Conservation (phyloP, 2,329 filamentous ascomycete species). For the Microdochium nivale region DNA sequence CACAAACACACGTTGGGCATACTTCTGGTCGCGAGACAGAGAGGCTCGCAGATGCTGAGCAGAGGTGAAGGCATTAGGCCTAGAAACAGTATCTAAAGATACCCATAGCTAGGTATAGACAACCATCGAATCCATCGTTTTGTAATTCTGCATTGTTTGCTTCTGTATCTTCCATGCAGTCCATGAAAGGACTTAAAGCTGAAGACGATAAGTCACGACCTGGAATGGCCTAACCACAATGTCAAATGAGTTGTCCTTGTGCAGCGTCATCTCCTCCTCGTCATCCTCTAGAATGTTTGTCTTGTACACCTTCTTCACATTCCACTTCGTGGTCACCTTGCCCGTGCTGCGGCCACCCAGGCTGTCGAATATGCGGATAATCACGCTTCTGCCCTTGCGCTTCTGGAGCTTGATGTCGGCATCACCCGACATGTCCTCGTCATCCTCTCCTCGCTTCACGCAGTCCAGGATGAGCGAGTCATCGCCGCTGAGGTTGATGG, state of each 20-base stretch:
- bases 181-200: conserved; percentile 26
- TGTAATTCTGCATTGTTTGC: too few species aligned
- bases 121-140: too few species aligned
- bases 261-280: conserved; percentile 51
- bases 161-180: neutral
- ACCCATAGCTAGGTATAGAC: too few species aligned
- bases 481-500: conserved; percentile 60
- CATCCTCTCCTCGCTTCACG: conserved; percentile 88
- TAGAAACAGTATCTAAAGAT: too few species aligned
- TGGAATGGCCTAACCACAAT: conserved; percentile 73
- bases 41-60: too few species aligned
- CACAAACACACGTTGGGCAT: too few species aligned
- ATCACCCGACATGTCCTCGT: conserved; percentile 59
- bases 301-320: conserved; percentile 71
- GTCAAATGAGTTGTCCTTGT: conserved; percentile 38
- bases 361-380: conserved; percentile 81
- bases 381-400: conserved; percentile 67
- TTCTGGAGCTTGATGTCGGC: conserved; percentile 44
- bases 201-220: conserved; percentile 69
- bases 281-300: conserved; percentile 88
- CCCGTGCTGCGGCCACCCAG: conserved; percentile 74
- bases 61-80: too few species aligned
- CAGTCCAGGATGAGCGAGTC: conserved; percentile 72
- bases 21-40: too few species aligned
- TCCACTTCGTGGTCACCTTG: conserved; percentile 56